These are phyloP conservation scores for Ophiostoma sp. DNA, from an alignment of 2,329 filamentous ascomycete genomes.

Conservation along the genomic window DNA sequence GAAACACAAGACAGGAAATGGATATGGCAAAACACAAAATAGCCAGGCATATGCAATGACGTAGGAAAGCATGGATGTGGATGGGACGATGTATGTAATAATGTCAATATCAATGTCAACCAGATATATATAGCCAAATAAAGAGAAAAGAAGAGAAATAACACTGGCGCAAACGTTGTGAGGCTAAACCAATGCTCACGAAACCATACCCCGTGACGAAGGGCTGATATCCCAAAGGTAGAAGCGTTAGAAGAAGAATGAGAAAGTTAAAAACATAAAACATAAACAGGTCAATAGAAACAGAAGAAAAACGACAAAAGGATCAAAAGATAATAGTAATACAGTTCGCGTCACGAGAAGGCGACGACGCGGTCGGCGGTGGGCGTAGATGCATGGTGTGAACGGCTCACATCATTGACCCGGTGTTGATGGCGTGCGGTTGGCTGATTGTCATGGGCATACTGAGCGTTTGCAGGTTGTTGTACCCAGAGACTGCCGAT, in stretches of 20 bases:
- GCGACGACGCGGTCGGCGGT: neutral
- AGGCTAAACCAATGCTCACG: slow-evolving; percentile 23
- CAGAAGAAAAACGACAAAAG: slow-evolving; percentile 17
- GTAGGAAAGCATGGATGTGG: neutral
- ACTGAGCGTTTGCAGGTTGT: slow-evolving; percentile 56
- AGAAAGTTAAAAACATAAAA: slow-evolving; percentile 25
- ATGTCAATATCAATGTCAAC: slow-evolving; percentile 11
- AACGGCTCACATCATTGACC: slow-evolving; percentile 38
- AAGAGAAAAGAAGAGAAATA: slow-evolving; percentile 14
- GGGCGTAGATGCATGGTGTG: neutral
- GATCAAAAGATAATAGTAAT: slow-evolving; percentile 15
- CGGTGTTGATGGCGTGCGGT: slow-evolving; percentile 39
- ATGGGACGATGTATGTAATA: neutral
- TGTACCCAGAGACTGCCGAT: slow-evolving; percentile 41
- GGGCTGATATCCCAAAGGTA: slow-evolving; percentile 17
- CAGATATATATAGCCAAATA: slow-evolving; percentile 16
- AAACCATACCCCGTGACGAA: slow-evolving; percentile 24
- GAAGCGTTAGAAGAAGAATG: slow-evolving; percentile 22
- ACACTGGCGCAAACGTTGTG: slow-evolving; percentile 16
- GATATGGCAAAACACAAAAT: neutral
- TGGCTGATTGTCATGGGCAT: slow-evolving; percentile 61
- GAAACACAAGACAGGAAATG: neutral
- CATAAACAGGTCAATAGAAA: slow-evolving; percentile 23
- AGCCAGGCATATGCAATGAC: neutral
- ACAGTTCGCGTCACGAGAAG: slow-evolving; percentile 16